Evolutionary conservation across 2,329 filamentous ascomycete genomes (phyloP), one percentile per base, ranked within the genome.

Genomic region (Epichloe elymi): DNA sequence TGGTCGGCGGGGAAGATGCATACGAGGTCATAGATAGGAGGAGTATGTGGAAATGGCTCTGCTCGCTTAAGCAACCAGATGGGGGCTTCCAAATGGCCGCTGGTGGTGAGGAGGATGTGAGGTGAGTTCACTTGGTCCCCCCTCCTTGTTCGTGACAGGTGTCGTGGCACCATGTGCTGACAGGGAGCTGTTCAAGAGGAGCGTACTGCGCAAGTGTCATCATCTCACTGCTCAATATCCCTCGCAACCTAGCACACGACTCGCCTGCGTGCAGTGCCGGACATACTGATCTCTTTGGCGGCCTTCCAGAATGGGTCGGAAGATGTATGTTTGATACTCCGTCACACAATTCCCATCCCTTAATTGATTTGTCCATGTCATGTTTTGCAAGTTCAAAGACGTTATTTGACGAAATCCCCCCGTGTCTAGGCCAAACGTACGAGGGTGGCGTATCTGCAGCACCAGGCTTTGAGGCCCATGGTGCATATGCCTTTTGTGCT

Each of bases 401-500:
- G 41, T 26, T 33, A 37, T 52, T 52, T 54, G 43, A 54, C 47
- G 17, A 43, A 42, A 30, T 48, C 19, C n/a, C 23, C 15, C 37
- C n/a, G 7, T 20, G 51, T 54, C 50, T 39, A 88, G 85, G 86
- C 65, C 91, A 97, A 75, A 94, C 88, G 11, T 96, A 85, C 67
- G 93, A 98, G 71, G 93, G 93, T 56, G 93, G 93, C 46, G 89
- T 98, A 58, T 90, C 87, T 57, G 85, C 82, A 51, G 83, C 85
- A 56, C 93, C 90, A 49, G 85, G 84, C 53, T 83, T 85, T 56
- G 93, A 98, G 74, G 93, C 91, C 50, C 93, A 98, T 69, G 93
- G 93, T 54, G 93, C 88, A 56, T 98, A 97, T 70, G 88, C 91
- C 26, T 97, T 98, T 97, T 96, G 91, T 69, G 90, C 87, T 51